Evolutionary conservation across 352 stramenopile genomes (phyloP), one percentile per base, ranked within the genome.

Genomic region (Elongisporangium senticosum): DNA sequence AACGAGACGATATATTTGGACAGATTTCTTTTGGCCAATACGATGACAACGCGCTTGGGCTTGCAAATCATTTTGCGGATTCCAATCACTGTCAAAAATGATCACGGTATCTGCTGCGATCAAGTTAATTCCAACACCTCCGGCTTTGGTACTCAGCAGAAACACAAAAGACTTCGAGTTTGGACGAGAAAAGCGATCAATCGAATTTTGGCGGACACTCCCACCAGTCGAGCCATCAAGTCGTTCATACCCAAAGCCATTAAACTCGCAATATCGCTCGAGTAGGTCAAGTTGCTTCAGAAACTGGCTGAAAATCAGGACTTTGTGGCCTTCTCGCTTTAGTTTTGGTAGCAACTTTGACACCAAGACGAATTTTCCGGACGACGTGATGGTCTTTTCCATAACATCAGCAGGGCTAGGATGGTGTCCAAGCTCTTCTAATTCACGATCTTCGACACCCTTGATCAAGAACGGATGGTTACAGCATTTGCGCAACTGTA

Each of bases 381-480:
- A 93, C 49, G 79, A 91, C 39, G 90, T 72, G 22, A 95, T 86
- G 2, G 86, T 91, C 59, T 90, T 94, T 57, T 93, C 77, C 80
- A 95, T 93, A 8, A 93, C 64, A 26, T 81, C 67, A 21, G 55
- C 52, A 8, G 72, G 53, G 15, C 77, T 75, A 1, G 85, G 83
- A 6, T 67, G 67, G 10, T 56, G 69, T 14, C 84, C 79, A 10
- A 96, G 74, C 37, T 93, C 79, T 39, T 89, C 83, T 1, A 95
- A 62, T 48, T 96, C 87, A 49, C 84, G 74, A 26, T 95, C 80
- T 64, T 95, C 85, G 19, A 95, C 87, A 15, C 96, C 96, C 61
- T 98, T 98, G 54, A 99, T 96, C 24, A 99, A 72, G 69, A 99
- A 99, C 2, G 98, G 90, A 70, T 99, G 98, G 73, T 99, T 99